Conservation (phyloP, 441 rosid species). For the Brassica balearica region DNA sequence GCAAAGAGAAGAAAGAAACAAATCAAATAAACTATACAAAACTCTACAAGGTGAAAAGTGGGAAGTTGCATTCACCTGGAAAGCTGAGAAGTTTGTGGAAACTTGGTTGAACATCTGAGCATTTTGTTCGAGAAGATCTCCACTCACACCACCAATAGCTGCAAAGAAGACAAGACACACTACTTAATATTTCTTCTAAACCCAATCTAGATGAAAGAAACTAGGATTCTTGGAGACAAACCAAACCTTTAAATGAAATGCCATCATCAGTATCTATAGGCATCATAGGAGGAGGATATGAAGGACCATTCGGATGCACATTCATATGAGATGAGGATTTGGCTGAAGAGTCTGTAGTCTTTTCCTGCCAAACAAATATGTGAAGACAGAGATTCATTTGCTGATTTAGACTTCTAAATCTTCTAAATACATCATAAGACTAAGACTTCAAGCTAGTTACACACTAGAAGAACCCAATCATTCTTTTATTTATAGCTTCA, state of each 20-base stretch:
- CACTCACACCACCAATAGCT: constrained; percentile 84
- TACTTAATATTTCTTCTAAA: neutral
- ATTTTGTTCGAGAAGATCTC: constrained; percentile 89
- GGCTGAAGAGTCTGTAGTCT: constrained; percentile 64
- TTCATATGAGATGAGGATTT: constrained; percentile 81
- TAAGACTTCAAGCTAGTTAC: no score
- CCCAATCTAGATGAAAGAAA: no score
- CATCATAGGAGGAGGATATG: constrained; percentile 68
- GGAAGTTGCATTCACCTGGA: constrained; percentile 60
- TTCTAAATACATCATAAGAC: neutral
- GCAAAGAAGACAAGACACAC: constrained; percentile 35
- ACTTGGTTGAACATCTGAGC: constrained; percentile 78
- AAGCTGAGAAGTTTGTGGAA: constrained; percentile 72
- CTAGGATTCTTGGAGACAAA: constrained; percentile 37
- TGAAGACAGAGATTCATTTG: constrained; percentile 5
- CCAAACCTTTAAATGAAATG: constrained; percentile 80
- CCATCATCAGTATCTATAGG: constrained; percentile 79
- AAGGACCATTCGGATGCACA: constrained; percentile 74
- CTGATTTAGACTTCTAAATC: neutral
- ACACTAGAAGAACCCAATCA: no score
- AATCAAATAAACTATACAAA: neutral
- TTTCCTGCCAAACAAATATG: constrained; percentile 61
- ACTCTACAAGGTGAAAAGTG: constrained; percentile 24
- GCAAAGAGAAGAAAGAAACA: constrained; percentile 39
- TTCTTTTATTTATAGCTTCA: no score